Evolutionary conservation across 106 monocot species (phyloP).

Genomic region (Dendrobium huoshanense): DNA sequence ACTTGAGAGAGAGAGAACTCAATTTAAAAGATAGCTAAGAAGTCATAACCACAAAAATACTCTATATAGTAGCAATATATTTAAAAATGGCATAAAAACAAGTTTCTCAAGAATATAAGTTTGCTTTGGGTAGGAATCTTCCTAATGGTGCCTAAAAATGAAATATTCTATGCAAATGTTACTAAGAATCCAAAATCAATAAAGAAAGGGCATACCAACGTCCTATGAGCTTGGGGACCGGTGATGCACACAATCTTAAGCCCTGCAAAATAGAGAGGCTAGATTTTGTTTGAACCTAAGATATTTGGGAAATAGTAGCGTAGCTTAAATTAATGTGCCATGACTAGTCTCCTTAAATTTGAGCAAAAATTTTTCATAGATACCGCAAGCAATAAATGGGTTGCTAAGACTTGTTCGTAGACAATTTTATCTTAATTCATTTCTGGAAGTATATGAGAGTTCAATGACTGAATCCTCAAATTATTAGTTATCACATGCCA

Average conservation of each 20-base stretch:
- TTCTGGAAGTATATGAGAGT: background rate
- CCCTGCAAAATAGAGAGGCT: background rate
- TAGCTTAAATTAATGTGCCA: background rate
- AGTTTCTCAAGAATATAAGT: background rate
- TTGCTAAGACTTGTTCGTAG: background rate
- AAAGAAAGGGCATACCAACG: background rate
- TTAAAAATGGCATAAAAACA: background rate
- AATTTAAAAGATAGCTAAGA: too few relatives aligned
- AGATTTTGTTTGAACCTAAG: background rate
- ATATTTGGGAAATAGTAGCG: background rate
- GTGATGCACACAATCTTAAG: background rate
- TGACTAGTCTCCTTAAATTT: background rate
- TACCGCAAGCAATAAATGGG: background rate
- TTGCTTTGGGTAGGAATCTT: background rate
- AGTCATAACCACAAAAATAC: too few relatives aligned
- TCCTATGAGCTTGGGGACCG: background rate
- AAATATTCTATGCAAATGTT: background rate
- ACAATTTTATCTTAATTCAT: background rate
- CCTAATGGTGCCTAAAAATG: background rate
- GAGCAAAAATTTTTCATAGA: background rate
- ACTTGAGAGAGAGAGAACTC: too few relatives aligned
- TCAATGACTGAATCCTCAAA: background rate
- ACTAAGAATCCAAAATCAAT: background rate
- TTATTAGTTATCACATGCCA: background rate
- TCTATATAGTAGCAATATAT: background rate